Conservation (phyloP, 176 grass and related monocot genomes). For the Lolium multiflorum region DNA sequence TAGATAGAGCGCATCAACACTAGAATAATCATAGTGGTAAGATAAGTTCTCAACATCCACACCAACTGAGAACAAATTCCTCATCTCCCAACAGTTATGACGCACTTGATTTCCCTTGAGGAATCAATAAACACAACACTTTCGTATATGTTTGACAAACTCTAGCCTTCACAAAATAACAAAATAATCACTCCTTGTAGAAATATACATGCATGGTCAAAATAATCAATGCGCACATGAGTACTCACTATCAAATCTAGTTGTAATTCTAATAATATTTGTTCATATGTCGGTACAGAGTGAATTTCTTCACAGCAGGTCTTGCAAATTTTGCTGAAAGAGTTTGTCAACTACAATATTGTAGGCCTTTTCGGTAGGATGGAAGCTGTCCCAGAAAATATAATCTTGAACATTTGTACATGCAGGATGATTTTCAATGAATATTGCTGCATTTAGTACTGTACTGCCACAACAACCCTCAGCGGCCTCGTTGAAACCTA, state of each 20-base stretch:
- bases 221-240: background rate
- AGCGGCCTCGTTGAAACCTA: constrained; percentile 43
- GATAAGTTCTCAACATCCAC: background rate
- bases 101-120: background rate
- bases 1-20: background rate
- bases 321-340: constrained; percentile 22
- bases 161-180: background rate
- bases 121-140: too few species aligned
- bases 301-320: constrained; percentile 33
- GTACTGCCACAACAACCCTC: constrained; percentile 39
- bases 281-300: background rate
- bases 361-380: constrained; percentile 52
- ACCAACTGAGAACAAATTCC: background rate
- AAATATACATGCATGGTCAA: background rate
- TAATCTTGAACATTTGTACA: constrained; percentile 49
- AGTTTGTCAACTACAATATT: constrained; percentile 53
- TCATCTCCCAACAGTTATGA: background rate
- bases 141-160: background rate
- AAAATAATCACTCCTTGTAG: background rate
- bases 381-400: constrained; percentile 66
- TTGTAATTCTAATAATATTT: background rate
- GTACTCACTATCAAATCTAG: background rate
- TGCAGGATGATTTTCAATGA: constrained; percentile 37
- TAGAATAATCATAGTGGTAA: background rate
- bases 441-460: constrained; percentile 35